Evolutionary conservation across 768 basidiomycete species (phyloP), one percentile per base, ranked within the genome.

Genomic region (Hebeloma cylindrosporum): DNA sequence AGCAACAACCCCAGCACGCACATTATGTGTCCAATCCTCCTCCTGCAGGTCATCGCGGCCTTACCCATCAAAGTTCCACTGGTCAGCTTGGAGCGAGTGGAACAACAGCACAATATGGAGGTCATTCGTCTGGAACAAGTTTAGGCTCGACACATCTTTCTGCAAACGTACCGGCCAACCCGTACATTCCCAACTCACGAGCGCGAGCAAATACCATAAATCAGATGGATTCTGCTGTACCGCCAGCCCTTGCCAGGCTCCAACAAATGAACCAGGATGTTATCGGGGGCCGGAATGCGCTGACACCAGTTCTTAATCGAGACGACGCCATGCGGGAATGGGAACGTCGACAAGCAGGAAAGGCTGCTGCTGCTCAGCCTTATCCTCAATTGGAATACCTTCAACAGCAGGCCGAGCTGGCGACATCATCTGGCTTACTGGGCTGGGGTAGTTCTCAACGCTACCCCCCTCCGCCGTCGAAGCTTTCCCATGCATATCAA

Each of bases 291-390:
- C 75, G 91, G 42, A 90, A 91, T 56, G 87, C 90, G 16, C 64
- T 96, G 63, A 96, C 93, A 10, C 95, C 95, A 2, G 93, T 96
- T 22, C 68, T 98, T 52, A 94, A 95, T 56, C 78, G 95, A 40
- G 95, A 98, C 53, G 95, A 99, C 51, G 87, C 90, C 32, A 87
- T 92, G 73, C 80, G 86, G 31, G 95, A 97, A 67, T 98, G 95
- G 95, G 96, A 98, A 66, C 69, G 93, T 53, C 72, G 93, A 50
- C 88, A 93, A 60, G 69, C 82, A 8, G 89, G 85, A 13, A 86
- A 85, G 56, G 74, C 79, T 1, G 66, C 72, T 9, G 80, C 80
- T n/a, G 78, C 82, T 11, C 82, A 85, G 58, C 83, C 85, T 18
- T 93, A 94, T 57, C 92, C 88, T 5, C 92, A 93, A 58, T 74